These are phyloP conservation scores for Acanthamoeba triangularis DNA, from an alignment of 208 protist species.

Conservation along the genomic window DNA sequence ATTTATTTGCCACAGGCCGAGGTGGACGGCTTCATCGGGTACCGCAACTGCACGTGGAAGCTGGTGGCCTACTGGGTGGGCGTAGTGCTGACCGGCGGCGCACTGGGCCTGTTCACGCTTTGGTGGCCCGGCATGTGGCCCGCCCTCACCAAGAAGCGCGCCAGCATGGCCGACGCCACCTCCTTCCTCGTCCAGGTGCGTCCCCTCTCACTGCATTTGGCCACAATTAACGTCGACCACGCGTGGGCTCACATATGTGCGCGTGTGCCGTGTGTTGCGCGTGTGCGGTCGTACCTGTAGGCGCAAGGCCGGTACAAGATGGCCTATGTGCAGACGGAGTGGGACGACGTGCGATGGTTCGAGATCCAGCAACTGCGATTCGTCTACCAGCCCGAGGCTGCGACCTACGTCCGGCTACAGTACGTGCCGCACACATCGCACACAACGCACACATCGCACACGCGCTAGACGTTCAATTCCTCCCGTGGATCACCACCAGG, in stretches of 20 bases:
- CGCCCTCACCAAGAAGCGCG: constrained; percentile 3
- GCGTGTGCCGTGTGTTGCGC: background rate
- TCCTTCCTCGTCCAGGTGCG: constrained; percentile 1
- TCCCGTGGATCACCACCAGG: background rate
- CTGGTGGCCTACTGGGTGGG: background rate
- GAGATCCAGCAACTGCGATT: constrained; percentile 1
- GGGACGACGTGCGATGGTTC: constrained; percentile 17
- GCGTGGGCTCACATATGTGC: background rate
- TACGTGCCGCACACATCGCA: background rate
- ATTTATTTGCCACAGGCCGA: background rate
- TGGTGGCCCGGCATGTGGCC: background rate
- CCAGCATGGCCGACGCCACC: constrained; percentile 11
- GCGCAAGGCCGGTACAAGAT: constrained; percentile 3
- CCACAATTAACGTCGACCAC: background rate
- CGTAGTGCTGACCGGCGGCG: constrained; percentile 5
- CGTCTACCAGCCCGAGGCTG: background rate
- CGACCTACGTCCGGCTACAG: background rate
- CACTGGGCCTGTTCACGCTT: constrained; percentile 3
- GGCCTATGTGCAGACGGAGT: background rate
- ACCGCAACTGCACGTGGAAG: background rate
- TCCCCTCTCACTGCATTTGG: background rate
- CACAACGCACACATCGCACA: background rate
- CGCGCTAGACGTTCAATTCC: background rate
- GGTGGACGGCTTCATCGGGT: background rate
- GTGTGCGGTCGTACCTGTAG: background rate